Evolutionary conservation across 257 asterid species (phyloP), one percentile per base, ranked within the genome.

Genomic region (Solanum chmielewskii): DNA sequence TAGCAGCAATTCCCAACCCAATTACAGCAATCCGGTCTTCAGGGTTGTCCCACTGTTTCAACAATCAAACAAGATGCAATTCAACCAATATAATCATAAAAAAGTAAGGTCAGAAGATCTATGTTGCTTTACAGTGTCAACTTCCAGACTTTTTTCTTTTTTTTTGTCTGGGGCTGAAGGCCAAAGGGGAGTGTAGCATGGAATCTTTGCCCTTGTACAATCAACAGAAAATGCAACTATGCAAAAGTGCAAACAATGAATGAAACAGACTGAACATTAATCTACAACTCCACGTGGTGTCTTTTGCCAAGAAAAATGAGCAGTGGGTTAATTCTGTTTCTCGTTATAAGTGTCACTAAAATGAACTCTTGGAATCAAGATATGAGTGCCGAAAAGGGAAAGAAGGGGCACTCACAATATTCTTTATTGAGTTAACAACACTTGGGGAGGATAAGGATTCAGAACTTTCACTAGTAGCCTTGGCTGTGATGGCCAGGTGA

Each of bases 1-100:
- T 86, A 10, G 97, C 95, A 3, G 98, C 95, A 88, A 97, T 94
- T 91, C 99, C 98, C 89, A 97, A 88, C 86, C 98, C 99, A 76
- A 97, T 47, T 88, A 97, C 89, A 83, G 94, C 98, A 91, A 94
- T 4, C 73, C 97, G 95, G 89, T 97, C 98, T 91, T 97, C 99
- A 52, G 99, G 91, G 41, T 92, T 92, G 62, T 94, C 98, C 99
- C 98, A 97, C 99, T 97, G 90, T 78, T 49, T 83, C 88, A 89
- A 91, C 88, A 27, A 81, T 21, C 21, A 62, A 29, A 64, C 83
- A 7, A 85, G 14, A 37, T 29, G 33, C 59, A 68, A 39, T 71
- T 56, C 25, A 75, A 83, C 62, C 15, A 56, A 74, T 66, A 8
- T 29, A 70, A 64, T 74, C 56, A 86, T 8, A 29, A 85, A 42